phyloP scores from a whole-genome alignment of 192 early-diverging fungal species.

The Linnemannia schmuckeri region DNA sequence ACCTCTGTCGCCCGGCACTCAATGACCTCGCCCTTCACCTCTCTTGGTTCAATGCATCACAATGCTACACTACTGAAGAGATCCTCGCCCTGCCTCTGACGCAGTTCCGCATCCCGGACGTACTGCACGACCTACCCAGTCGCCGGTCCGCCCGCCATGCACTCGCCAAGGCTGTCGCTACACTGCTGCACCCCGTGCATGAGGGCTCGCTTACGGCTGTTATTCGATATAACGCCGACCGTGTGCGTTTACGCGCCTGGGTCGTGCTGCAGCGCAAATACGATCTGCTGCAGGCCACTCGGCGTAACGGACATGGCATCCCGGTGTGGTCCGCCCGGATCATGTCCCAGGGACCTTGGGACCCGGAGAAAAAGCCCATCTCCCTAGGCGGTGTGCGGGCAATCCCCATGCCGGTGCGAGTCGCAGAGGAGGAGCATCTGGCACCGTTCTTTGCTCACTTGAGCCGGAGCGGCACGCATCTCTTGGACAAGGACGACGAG shows the following conservation, averaged over 20 bases:
- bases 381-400: constrained; percentile 9
- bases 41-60: background rate
- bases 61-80: too few relatives aligned
- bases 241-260: constrained; percentile 14
- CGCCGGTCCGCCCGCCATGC: too few relatives aligned
- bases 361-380: constrained; percentile 16
- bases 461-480: constrained; percentile 15
- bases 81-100: too few relatives aligned
- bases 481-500: constrained; percentile 12
- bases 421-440: constrained; percentile 20
- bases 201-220: constrained; percentile 9
- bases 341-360: constrained; percentile 16
- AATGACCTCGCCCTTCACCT: constrained; percentile 16
- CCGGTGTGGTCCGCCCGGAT: constrained; percentile 8
- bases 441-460: constrained; percentile 10
- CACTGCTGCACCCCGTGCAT: background rate
- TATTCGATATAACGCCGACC: constrained; percentile 13
- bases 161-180: too few relatives aligned
- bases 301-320: constrained; percentile 6
- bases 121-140: too few relatives aligned
- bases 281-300: background rate
- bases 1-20: constrained; percentile 16
- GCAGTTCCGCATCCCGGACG: too few relatives aligned
- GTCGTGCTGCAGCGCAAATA: background rate
- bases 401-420: constrained; percentile 9